Percentiles rank a stretch among this genome's conserved stretches.
phyloP scores from a whole-genome alignment of 495 filamentous ascomycete species.

The Aspergillus panamensis region DNA sequence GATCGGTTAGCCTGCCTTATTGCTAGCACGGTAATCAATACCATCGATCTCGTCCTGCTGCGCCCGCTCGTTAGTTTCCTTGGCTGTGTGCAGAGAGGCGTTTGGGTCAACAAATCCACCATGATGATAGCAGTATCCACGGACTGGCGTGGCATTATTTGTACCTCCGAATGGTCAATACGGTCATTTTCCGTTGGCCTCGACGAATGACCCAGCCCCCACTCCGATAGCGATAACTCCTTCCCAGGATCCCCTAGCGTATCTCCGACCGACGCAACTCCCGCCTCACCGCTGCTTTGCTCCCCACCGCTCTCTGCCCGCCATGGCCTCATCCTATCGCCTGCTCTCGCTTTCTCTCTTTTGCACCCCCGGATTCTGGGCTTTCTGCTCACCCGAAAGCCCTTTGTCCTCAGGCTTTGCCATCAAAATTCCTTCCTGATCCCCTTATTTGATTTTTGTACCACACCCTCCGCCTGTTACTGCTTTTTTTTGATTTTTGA shows the following conservation, averaged over 20 bases:
- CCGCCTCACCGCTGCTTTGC: conserved; percentile 50
- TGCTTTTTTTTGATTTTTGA: conserved; percentile 9
- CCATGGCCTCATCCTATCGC: conserved; percentile 35
- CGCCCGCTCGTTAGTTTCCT: neutral
- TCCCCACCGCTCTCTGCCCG: conserved; percentile 33
- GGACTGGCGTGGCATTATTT: conserved; percentile 14
- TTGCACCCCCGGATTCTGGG: conserved; percentile 30
- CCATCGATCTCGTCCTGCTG: neutral
- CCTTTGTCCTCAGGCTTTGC: conserved; percentile 27
- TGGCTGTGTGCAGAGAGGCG: neutral
- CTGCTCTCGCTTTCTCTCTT: conserved; percentile 19
- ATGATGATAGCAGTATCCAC: neutral
- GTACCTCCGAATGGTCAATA: neutral
- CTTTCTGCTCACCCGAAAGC: conserved; percentile 28
- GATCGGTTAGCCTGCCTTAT: neutral
- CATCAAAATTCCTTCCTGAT: conserved; percentile 11
- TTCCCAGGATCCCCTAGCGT: conserved; percentile 37
- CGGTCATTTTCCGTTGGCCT: conserved; percentile 2
- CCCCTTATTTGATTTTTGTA: conserved; percentile 22
- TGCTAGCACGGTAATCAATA: neutral
- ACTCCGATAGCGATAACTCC: conserved; percentile 30
- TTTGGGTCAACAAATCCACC: conserved; percentile 15
- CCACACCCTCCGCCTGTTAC: conserved; percentile 7
- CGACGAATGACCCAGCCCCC: conserved; percentile 22
- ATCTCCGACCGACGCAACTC: conserved; percentile 31